Base-by-base conservation (phyloP, 352 stramenopile species). In the Pythium graminicola region DNA sequence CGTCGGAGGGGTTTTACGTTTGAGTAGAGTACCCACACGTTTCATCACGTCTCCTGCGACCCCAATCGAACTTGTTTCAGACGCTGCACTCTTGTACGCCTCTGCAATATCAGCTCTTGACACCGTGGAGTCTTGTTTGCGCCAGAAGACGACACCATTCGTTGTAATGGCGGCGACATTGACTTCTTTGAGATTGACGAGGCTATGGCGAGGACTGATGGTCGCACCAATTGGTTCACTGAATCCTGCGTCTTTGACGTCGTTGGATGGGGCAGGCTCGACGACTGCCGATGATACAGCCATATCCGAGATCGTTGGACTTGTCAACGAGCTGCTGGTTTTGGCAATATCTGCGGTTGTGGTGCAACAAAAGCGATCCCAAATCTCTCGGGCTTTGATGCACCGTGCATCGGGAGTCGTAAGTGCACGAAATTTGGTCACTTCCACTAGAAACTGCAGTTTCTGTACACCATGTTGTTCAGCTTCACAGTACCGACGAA, bases 371-470 rank as follows among this genome's bases (percentile, higher is more conserved):
- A 86, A 88, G 2, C 65, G 59, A 11, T 82, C 70, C 58, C 62
- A 86, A 17, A 86, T 84, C 29, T 85, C 74, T 19, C 65, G 62
- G 3, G 77, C 80, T 40, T 86, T 83, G 5, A 43, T 22, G 3
- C 58, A 20, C 8, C 77, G 76, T 36, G 76, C 69, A 20, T 86
- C 77, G 1, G 72, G 13, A 6, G 64, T 54, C 27, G 69, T 60
- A 13, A 87, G 51, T n/a, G 61, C 58, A 6, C 80, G 75, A 50
- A 68, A 89, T 36, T 84, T 82, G 56, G 75, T 85, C n/a, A 90
- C 62, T 13, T 87, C 77, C n/a, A 83, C 66, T 14, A 90, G 49
- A 24, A 90, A 87, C 44, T 80, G 62, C 8, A 90, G 56, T 40
- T 88, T 88, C 17, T 67, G 45, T 22, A 72, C 68, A 22, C 73